These are phyloP conservation scores for Clarireedia sp. DNA, from an alignment of 2,329 filamentous ascomycete genomes.

Conservation along the genomic window DNA sequence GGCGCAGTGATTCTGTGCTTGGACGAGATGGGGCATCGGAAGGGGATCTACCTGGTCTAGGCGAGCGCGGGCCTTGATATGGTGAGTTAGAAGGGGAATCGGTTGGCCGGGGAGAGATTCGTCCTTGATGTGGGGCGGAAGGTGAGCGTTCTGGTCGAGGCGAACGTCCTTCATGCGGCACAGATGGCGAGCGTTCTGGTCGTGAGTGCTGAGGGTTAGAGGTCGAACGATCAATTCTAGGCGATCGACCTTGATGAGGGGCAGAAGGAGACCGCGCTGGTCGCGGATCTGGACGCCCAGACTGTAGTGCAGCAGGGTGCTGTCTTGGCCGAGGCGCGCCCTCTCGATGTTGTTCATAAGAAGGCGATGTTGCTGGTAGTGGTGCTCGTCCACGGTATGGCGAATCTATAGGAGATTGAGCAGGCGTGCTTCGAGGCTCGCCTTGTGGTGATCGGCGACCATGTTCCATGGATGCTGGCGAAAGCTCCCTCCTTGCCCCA, in stretches of 20 bases:
- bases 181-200: neutral
- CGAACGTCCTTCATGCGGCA: neutral
- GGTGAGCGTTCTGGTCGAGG: constrained; percentile 5
- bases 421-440: neutral
- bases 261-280: constrained; percentile 4
- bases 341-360: neutral
- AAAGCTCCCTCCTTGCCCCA: constrained; percentile 49
- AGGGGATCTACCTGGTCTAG: constrained; percentile 7
- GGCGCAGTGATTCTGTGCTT: constrained; percentile 25
- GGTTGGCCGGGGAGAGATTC: neutral
- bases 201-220: neutral
- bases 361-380: constrained; percentile 5
- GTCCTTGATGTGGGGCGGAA: neutral
- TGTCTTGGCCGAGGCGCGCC: neutral
- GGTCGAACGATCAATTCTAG: neutral
- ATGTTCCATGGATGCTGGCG: constrained; percentile 35
- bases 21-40: constrained; percentile 18
- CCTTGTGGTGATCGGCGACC: neutral
- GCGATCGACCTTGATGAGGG: neutral
- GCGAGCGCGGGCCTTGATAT: neutral
- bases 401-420: constrained; percentile 1
- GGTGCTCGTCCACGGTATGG: neutral
- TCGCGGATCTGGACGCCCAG: neutral
- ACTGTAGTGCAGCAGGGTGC: neutral
- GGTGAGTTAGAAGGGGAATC: constrained; percentile 8